A percentile compares a stretch with the other conserved stretches of the same genome.
Conservation (phyloP, 352 stramenopile species). For the Globisporangium cylindrosporum region DNA sequence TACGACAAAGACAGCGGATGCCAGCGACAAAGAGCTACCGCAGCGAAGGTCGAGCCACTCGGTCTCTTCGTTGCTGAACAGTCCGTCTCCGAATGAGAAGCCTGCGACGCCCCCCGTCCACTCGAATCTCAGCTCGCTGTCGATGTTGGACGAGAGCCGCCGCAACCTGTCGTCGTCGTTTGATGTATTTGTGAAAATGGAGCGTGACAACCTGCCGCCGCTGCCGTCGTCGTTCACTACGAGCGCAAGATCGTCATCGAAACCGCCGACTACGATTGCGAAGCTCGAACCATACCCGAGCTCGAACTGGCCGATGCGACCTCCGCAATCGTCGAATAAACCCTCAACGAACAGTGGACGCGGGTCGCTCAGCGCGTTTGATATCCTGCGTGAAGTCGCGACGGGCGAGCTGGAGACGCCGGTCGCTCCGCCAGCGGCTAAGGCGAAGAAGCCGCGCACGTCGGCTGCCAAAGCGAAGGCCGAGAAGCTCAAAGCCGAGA, state of each 20-base stretch:
- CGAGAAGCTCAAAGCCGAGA: constrained; percentile 7
- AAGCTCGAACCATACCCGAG: constrained; percentile 25
- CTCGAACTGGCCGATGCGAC: constrained; percentile 21
- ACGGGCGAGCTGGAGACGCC: constrained; percentile 38
- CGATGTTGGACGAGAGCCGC: constrained; percentile 29
- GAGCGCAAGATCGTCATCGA: constrained; percentile 1
- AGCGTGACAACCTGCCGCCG: constrained; percentile 29
- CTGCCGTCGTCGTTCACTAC: constrained; percentile 14
- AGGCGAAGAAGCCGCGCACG: constrained; percentile 24
- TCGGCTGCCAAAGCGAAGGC: constrained; percentile 14
- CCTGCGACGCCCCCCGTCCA: constrained; percentile 24
- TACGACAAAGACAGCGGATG: background rate
- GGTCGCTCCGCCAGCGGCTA: constrained; percentile 21
- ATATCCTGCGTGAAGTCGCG: constrained; percentile 82
- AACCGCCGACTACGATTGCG: background rate
- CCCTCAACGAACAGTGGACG: constrained; percentile 1
- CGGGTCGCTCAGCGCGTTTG: constrained; percentile 65
- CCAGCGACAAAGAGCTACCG: background rate
- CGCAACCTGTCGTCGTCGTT: constrained; percentile 18
- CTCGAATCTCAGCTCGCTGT: constrained; percentile 30
- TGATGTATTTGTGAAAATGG: constrained; percentile 58
- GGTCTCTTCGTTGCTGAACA: constrained; percentile 76
- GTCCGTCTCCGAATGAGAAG: constrained; percentile 45
- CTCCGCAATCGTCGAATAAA: constrained; percentile 8
- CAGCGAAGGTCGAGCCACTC: constrained; percentile 40